Evolutionary conservation across 345 rosid species (phyloP).

Genomic region (Lumnitzera racemosa): DNA sequence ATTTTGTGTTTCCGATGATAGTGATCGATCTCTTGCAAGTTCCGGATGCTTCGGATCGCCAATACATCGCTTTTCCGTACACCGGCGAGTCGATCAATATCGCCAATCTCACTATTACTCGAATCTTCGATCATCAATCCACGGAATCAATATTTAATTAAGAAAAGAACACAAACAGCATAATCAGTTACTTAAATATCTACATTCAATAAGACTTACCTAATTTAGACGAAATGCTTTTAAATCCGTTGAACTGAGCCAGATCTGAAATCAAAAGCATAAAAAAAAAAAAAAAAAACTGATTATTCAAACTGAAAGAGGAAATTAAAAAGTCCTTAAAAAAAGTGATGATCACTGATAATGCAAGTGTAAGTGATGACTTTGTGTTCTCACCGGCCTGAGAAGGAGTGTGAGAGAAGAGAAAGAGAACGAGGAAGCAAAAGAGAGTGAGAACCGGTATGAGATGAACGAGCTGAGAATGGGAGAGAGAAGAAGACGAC

Average conservation of each 20-base stretch:
- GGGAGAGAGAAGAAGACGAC: constrained; percentile 28
- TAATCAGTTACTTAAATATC: constrained; percentile 1
- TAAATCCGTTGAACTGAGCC: constrained; percentile 64
- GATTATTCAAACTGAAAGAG: not conserved
- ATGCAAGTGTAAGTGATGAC: not conserved
- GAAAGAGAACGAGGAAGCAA: constrained; percentile 78
- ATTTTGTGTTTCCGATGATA: constrained; percentile 28
- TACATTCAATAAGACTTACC: constrained; percentile 49
- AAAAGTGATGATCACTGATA: constrained; percentile 1
- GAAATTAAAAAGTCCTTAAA: not conserved
- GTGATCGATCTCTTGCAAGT: constrained; percentile 46
- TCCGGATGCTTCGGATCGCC: constrained; percentile 62
- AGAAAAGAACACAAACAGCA: not conserved
- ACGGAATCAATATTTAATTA: not conserved
- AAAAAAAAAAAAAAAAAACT: not conserved
- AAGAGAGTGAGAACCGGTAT: constrained; percentile 72
- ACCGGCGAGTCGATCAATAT: constrained; percentile 24
- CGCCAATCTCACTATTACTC: constrained; percentile 33
- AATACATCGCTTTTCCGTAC: constrained; percentile 34
- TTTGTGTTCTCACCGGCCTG: constrained; percentile 42
- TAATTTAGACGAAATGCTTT: constrained; percentile 29
- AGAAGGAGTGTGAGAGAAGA: constrained; percentile 75
- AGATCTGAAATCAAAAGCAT: constrained; percentile 43
- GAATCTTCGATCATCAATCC: not conserved
- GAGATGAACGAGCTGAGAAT: constrained; percentile 69